A percentile compares a stretch with the other conserved stretches of the same genome.
These are phyloP conservation scores for Aspergillus sp. DNA, from an alignment of 2,329 filamentous ascomycete species.

Conservation along the genomic window DNA sequence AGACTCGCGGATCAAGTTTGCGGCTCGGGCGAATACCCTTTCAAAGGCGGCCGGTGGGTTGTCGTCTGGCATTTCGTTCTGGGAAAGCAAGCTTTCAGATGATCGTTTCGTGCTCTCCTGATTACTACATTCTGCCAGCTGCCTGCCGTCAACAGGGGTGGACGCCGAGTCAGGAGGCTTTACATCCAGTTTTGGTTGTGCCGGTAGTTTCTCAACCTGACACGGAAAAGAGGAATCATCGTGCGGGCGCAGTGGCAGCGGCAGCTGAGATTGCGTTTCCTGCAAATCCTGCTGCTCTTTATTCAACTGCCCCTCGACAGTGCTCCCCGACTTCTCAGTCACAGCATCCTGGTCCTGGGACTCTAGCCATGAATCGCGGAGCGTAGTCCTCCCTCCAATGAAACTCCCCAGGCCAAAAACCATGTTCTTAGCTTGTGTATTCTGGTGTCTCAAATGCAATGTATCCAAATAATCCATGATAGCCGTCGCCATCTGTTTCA, in stretches of 20 bases:
- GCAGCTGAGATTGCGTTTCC: not conserved
- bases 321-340: slow-evolving; percentile 11
- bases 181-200: too few relatives aligned
- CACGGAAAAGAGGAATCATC: too few relatives aligned
- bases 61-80: slow-evolving; percentile 4
- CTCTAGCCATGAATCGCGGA: slow-evolving; percentile 25
- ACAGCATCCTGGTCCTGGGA: slow-evolving; percentile 14
- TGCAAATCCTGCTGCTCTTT: slow-evolving; percentile 22
- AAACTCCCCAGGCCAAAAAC: slow-evolving; percentile 55
- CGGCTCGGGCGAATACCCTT: slow-evolving; percentile 45
- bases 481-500: slow-evolving; percentile 57
- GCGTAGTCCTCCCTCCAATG: slow-evolving; percentile 45
- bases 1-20: slow-evolving; percentile 45
- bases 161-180: too few relatives aligned
- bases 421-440: slow-evolving; percentile 56
- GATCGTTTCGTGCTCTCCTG: too few relatives aligned
- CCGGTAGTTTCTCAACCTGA: too few relatives aligned
- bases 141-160: too few relatives aligned
- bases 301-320: slow-evolving; percentile 21
- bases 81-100: not conserved
- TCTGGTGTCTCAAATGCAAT: slow-evolving; percentile 51
- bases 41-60: slow-evolving; percentile 13
- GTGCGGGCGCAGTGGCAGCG: too few relatives aligned
- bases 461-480: slow-evolving; percentile 60
- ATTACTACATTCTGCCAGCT: too few relatives aligned